Evolutionary conservation across 2,329 filamentous ascomycete genomes (phyloP), one percentile per base, ranked within the genome.

Genomic region (Ceratocystis cacaofunesta): DNA sequence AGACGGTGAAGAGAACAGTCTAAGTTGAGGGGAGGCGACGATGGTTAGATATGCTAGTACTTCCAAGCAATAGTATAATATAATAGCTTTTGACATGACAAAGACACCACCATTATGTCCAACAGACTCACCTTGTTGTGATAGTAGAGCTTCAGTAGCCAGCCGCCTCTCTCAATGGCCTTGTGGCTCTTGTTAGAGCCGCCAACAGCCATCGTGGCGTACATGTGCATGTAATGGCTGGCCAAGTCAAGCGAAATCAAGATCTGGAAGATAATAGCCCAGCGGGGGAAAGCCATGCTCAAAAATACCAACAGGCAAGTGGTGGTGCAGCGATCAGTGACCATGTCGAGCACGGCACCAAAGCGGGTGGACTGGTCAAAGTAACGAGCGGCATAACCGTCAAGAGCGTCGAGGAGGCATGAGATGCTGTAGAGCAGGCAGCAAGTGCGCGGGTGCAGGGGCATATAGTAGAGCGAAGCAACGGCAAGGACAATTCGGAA

Each of bases 181-280:
- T 99, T 99, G 79, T 99, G 94, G 78, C 91, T 87, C 69, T 77
- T 89, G 70, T 85, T 83, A 64, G 84, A 82, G 64, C 90, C 90
- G 64, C 88, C 90, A 85, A 96, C 94, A 69, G 87, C 86, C 72
- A 96, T 79, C 0, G 91, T 96, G 12, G 92, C 90, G 74, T 95
- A 97, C 94, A 99, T 99, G 78, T 99, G 94, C 80, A 97, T 92
- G 75, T 97, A 99, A 76, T 99, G 94, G 74, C 91, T 96, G 32
- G 94, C 89, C 69, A 99, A 82, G 76, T 99, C 94, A 71, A 99
- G 78, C 65, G 88, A 88, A 75, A 99, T 96, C 72, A 99, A 78
- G 57, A 87, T 85, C 79, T 99, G 94, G 82, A 99, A 99, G 67
- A 97, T 73, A 70, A 97, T 91, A 69, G 90, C 86, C 87, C 90